phyloP scores from a whole-genome alignment of 1,284 basidiomycete species.

The Apiotrichum domesticum region DNA sequence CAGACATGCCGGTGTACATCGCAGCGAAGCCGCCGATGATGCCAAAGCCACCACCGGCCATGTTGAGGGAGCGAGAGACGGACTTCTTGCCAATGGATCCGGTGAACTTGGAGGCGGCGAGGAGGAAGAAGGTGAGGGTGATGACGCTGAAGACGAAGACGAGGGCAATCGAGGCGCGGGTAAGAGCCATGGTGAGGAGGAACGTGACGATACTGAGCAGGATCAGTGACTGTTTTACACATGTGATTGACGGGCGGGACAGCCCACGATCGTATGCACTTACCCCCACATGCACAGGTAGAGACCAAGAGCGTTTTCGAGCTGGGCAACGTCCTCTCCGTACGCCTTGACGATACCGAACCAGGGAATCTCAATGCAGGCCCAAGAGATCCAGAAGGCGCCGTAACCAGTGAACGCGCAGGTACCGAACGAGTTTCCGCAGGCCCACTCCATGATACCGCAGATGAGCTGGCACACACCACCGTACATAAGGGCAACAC shows the following conservation, averaged over 20 bases:
- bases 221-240: too few species aligned
- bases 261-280: neutral
- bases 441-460: slow-evolving; percentile 60
- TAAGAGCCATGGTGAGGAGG: slow-evolving; percentile 4
- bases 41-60: slow-evolving; percentile 69
- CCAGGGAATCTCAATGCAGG: slow-evolving; percentile 32
- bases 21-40: slow-evolving; percentile 38
- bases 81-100: slow-evolving; percentile 9
- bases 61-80: slow-evolving; percentile 33
- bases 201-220: slow-evolving; percentile 15
- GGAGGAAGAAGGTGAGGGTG: slow-evolving; percentile 51
- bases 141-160: slow-evolving; percentile 64
- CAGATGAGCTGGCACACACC: slow-evolving; percentile 65
- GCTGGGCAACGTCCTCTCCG: slow-evolving; percentile 42
- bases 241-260: too few species aligned
- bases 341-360: slow-evolving; percentile 51
- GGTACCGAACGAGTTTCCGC: slow-evolving; percentile 57
- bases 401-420: slow-evolving; percentile 76
- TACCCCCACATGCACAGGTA: slow-evolving; percentile 46
- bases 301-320: slow-evolving; percentile 49
- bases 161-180: slow-evolving; percentile 12
- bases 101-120: slow-evolving; percentile 41
- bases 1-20: slow-evolving; percentile 49
- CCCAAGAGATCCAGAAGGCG: slow-evolving; percentile 54
- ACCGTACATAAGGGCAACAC: slow-evolving; percentile 73